phyloP scores from a whole-genome alignment of 345 rosid species.

The Hirschfeldia incana region DNA sequence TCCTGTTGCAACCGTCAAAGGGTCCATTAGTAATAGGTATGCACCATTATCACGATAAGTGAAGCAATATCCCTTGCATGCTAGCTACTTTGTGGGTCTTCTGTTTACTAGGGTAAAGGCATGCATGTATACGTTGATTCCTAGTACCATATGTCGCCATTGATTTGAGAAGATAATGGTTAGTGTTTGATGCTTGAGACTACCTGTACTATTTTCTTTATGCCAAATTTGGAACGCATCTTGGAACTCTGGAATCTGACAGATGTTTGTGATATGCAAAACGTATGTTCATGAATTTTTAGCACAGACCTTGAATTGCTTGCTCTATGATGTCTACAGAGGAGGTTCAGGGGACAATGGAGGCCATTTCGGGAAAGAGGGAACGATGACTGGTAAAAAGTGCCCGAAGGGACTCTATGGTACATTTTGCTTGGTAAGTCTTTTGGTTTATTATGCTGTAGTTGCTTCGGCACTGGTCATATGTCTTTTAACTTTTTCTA shows the following conservation, averaged over 20 bases:
- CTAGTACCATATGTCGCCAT: not conserved
- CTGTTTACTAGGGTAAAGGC: not conserved
- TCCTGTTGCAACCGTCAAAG: conserved; percentile 72
- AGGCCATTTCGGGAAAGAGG: conserved; percentile 76
- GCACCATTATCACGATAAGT: conserved; percentile 19
- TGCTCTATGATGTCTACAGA: conserved; percentile 53
- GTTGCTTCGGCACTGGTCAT: not conserved
- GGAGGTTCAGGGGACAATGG: conserved; percentile 88
- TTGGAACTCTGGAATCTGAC: no score
- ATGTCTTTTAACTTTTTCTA: not conserved
- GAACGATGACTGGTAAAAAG: conserved; percentile 84
- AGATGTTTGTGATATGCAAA: no score
- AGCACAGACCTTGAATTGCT: not conserved
- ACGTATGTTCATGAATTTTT: no score
- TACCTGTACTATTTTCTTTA: no score
- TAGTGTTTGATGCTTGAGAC: not conserved
- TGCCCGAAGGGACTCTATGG: conserved; percentile 96
- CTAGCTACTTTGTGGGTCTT: conserved; percentile 17
- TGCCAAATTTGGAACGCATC: no score
- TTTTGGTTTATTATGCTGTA: conserved; percentile 7
- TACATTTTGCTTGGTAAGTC: conserved; percentile 80
- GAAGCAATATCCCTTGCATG: not conserved
- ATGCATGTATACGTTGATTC: not conserved
- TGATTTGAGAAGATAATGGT: not conserved
- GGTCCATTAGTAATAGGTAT: conserved; percentile 75